These are phyloP conservation scores for Penicillium parvum DNA, from an alignment of 495 filamentous ascomycete species.

Conservation along the genomic window DNA sequence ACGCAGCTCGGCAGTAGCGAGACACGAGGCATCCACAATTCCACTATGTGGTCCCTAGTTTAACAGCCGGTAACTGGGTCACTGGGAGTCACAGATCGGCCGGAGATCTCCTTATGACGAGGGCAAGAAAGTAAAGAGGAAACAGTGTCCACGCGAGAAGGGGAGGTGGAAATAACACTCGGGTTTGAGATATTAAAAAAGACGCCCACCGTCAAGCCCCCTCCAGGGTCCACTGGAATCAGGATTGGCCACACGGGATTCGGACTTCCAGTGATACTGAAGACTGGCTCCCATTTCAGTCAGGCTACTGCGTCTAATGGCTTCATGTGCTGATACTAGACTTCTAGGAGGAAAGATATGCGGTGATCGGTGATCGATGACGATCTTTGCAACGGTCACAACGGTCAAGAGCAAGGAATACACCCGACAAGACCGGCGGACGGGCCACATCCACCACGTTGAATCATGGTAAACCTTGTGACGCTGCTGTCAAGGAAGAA, in stretches of 20 bases:
- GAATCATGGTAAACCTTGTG: background rate
- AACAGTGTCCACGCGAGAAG: slow-evolving; percentile 11
- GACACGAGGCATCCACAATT: slow-evolving; percentile 12
- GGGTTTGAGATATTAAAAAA: slow-evolving; percentile 20
- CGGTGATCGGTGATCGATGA: background rate
- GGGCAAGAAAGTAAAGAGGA: slow-evolving; percentile 3
- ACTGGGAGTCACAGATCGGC: slow-evolving; percentile 14
- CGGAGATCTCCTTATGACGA: slow-evolving; percentile 17
- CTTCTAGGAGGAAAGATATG: slow-evolving; percentile 1
- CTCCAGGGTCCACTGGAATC: slow-evolving; percentile 24
- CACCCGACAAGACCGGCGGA: background rate
- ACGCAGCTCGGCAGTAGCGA: slow-evolving; percentile 19
- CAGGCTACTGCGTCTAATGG: too few species aligned
- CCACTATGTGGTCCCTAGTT: slow-evolving; percentile 10
- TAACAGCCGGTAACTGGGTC: slow-evolving; percentile 10
- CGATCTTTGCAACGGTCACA: slow-evolving; percentile 19
- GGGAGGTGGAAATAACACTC: slow-evolving; percentile 23
- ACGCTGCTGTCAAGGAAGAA: background rate
- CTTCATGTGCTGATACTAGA: background rate
- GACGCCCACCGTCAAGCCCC: slow-evolving; percentile 12
- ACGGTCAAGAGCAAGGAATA: slow-evolving; percentile 10
- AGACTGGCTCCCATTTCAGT: too few species aligned
- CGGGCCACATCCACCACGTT: slow-evolving; percentile 1
- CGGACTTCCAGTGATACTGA: too few species aligned
- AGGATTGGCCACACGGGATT: slow-evolving; percentile 9